A percentile compares a stretch with the other conserved stretches of the same genome.
Evolutionary conservation across 441 rosid species (phyloP).

Genomic region (Jatropha multifida): DNA sequence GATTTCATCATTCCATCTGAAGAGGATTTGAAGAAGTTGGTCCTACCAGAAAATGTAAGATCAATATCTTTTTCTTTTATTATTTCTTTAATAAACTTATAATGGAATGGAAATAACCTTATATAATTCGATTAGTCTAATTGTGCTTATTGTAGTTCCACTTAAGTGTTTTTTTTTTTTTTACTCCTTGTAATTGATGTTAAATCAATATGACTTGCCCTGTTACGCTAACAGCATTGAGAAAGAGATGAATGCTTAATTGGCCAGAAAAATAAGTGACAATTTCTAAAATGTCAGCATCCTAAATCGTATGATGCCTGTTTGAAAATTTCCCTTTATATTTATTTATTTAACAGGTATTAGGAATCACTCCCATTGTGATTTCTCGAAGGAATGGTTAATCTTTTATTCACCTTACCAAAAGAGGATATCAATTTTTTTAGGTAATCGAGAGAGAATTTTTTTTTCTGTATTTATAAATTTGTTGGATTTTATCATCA

Average conservation of each 20-base stretch:
- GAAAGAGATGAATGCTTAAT: too few relatives aligned
- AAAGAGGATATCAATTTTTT: not conserved
- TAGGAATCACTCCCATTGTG: not conserved
- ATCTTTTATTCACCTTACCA: too few relatives aligned
- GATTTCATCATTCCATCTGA: constrained; percentile 75
- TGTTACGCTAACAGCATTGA: not conserved
- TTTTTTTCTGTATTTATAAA: too few relatives aligned
- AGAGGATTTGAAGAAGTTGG: constrained; percentile 77
- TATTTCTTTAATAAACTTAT: not conserved
- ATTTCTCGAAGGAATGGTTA: not conserved
- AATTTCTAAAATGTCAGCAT: not conserved
- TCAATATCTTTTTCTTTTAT: constrained; percentile 9
- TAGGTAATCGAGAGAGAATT: not conserved
- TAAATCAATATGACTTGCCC: not conserved
- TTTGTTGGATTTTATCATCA: not conserved
- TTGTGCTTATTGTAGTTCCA: not conserved
- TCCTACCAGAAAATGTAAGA: constrained; percentile 88
- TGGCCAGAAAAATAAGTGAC: not conserved
- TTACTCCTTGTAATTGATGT: not conserved
- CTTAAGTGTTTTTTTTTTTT: not conserved
- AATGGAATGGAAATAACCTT: not conserved
- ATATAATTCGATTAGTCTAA: not conserved
- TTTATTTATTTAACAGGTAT: not conserved
- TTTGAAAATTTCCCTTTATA: not conserved
- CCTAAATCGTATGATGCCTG: not conserved